Conservation (phyloP, 345 rosid species). For the sweet orange (Citrus sinensis) region DVS_A1.0 CM039164.1:1709501-1710000, state of each 20-base stretch:
- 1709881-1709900: constrained; percentile 14
- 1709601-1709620: constrained; percentile 6
- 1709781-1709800: constrained; percentile 3
- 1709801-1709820: constrained; percentile 8
- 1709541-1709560: constrained; percentile 82
- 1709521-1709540: constrained; percentile 89
- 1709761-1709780: constrained; percentile 16
- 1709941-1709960: constrained; percentile 68
- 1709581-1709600: constrained; percentile 83
- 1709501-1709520: constrained; percentile 74
- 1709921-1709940: constrained; percentile 34
- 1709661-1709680: not conserved
- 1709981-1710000: constrained; percentile 34
- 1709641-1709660: not conserved
- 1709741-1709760: constrained; percentile 40
- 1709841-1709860: not conserved
- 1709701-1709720: constrained; percentile 47
- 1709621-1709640: not conserved
- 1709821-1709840: not conserved
- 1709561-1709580: constrained; percentile 92
- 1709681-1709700: constrained; percentile 76
- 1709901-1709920: constrained; percentile 22
- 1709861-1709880: constrained; percentile 6
- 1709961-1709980: constrained; percentile 12
- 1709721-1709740: constrained; percentile 25